Base-by-base conservation (phyloP, 192 early-diverging fungal genomes). In the Bifiguratus adelaidae region DNA sequence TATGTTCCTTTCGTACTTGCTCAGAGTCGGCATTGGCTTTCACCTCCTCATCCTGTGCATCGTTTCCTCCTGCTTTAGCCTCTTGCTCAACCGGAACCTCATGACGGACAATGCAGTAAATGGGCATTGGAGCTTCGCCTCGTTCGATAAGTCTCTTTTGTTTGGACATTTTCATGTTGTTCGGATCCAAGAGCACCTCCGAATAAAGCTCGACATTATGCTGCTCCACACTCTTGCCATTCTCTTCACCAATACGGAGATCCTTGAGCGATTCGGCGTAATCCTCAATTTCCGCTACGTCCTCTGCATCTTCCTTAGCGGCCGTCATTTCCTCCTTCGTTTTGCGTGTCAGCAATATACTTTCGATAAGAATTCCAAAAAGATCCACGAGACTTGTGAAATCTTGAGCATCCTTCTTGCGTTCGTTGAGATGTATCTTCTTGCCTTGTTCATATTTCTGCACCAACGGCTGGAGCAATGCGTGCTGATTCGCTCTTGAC, bases 31-130 rank as follows among this genome's bases (percentile, higher is more conserved):
- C 22, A 2, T 63, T 44, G 22, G 16, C 37, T 11, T 34, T 41
- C 29, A 9, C 7, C 16, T 11, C 5, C n/a, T 37, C 24, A 6
- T 9, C 23, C 13, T 33, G 3, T 4, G 44, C 24, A 32, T 46
- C 46, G 4, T 50, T 36, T 45, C 13, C 13, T 30, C 20, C 18
- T 30, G 11, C 47, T 22, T 18, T 22, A 22, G 12, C 23, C 41
- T 13, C 21, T 22, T 43, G 12, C 19, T 29, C 44, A 11, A 13
- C 44, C 16, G 68, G 68, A 3, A 77, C 49, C 27, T 75, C 75
- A 54, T 91, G 86, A 16, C 81, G 67, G 2, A 85, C 76, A 4
- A 73, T 76, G 1, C 80, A 82, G 49, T 91, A 86, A 28, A 91
- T 84, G 3, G 88, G 88, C 67, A 91, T 68, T 9, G 86, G 78